Conservation (phyloP, 106 monocot genomes). For the Allium sativum region DNA sequence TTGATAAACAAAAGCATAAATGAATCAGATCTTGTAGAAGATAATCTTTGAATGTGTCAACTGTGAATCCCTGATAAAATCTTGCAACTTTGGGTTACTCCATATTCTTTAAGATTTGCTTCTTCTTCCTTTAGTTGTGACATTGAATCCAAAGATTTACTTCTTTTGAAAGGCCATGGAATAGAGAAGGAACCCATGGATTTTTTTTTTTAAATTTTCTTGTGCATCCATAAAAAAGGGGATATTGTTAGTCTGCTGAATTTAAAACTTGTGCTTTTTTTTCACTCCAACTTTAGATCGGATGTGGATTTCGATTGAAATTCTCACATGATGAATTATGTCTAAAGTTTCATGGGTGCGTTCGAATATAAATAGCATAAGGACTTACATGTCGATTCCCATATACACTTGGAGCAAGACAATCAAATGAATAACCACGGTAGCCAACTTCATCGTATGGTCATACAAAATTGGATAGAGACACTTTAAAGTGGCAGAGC, state of each 20-base stretch:
- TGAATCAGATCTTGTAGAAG: slow-evolving; percentile 22
- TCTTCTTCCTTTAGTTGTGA: slow-evolving; percentile 1
- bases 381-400: slow-evolving; percentile 64
- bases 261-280: no score
- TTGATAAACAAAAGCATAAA: neutral
- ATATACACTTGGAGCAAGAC: slow-evolving; percentile 63
- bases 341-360: no score
- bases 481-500: slow-evolving; percentile 40
- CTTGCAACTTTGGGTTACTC: slow-evolving; percentile 52
- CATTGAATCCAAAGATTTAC: neutral
- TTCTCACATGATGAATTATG: no score
- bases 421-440: slow-evolving; percentile 55
- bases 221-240: neutral
- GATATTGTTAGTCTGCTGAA: no score
- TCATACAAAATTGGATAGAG: slow-evolving; percentile 66
- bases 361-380: no score
- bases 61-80: slow-evolving; percentile 55
- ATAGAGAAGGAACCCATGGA: slow-evolving; percentile 17
- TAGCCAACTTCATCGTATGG: slow-evolving; percentile 53
- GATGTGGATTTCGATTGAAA: no score
- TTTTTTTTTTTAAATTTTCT: neutral
- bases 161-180: slow-evolving; percentile 19
- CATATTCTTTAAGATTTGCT: slow-evolving; percentile 36
- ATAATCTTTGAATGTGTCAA: slow-evolving; percentile 63
- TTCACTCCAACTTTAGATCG: no score